A percentile compares a stretch with the other conserved stretches of the same genome.
These are phyloP conservation scores for Adansonia digitata DNA, from an alignment of 345 rosid species.

Conservation along the genomic window DNA sequence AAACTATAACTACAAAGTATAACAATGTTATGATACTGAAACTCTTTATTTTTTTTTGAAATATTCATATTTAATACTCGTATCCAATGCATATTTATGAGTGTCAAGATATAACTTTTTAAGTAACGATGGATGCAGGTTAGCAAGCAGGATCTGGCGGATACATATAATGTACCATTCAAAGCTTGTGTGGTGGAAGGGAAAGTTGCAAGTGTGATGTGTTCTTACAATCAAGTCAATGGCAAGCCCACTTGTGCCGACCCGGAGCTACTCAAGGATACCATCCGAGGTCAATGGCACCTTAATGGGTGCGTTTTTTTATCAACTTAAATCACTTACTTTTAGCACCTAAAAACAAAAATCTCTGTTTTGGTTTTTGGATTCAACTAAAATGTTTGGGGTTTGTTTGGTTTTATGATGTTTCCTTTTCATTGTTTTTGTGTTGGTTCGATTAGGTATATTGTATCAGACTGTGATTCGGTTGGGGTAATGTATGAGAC, in stretches of 20 bases:
- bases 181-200: slow-evolving; percentile 83
- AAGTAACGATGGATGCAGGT: slow-evolving; percentile 46
- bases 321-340: neutral
- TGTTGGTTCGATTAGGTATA: slow-evolving; percentile 43
- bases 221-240: slow-evolving; percentile 94
- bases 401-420: neutral
- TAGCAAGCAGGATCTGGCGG: slow-evolving; percentile 82
- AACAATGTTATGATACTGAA: too few species aligned
- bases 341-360: too few species aligned
- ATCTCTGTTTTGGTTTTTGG: too few species aligned
- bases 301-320: slow-evolving; percentile 60
- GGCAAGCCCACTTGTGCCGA: slow-evolving; percentile 97
- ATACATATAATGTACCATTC: slow-evolving; percentile 84
- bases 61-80: too few species aligned
- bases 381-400: neutral
- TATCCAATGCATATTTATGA: too few species aligned
- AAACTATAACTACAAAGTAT: neutral
- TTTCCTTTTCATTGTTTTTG: neutral
- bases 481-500: slow-evolving; percentile 63
- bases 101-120: too few species aligned
- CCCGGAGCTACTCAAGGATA: slow-evolving; percentile 58
- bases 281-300: slow-evolving; percentile 80
- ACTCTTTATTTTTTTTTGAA: too few species aligned
- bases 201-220: slow-evolving; percentile 90
- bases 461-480: slow-evolving; percentile 90